Evolutionary conservation across 2,329 filamentous ascomycete genomes (phyloP).

Genomic region (Beauveria australis): DNA sequence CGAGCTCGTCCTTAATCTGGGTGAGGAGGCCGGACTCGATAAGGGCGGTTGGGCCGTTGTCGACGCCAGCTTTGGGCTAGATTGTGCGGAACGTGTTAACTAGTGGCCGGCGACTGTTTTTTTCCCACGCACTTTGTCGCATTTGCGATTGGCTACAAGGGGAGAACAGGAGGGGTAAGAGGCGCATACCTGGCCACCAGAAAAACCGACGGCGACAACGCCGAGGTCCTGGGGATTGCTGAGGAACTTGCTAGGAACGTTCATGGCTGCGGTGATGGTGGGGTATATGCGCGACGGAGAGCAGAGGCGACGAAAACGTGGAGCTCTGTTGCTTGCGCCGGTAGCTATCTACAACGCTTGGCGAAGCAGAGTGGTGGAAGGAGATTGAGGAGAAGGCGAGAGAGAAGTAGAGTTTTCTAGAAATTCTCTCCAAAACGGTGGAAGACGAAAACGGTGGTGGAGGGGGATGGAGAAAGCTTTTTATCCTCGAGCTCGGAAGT

Average conservation of each 20-base stretch:
- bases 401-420: neutral
- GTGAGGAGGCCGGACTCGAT: conserved; percentile 80
- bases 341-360: neutral
- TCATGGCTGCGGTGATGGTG: conserved; percentile 28
- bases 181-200: conserved; percentile 75
- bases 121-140: neutral
- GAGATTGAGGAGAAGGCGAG: neutral
- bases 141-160: neutral
- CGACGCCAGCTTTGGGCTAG: conserved; percentile 86
- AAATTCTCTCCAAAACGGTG: neutral
- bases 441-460: neutral
- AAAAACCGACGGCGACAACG: conserved; percentile 91
- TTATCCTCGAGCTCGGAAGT: conserved; percentile 7
- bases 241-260: conserved; percentile 65
- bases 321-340: neutral
- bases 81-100: conserved; percentile 14
- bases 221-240: conserved; percentile 72
- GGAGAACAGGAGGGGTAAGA: neutral
- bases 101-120: conserved; percentile 4
- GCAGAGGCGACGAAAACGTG: neutral
- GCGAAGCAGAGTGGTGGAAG: neutral
- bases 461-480: conserved; percentile 1
- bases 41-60: conserved; percentile 80
- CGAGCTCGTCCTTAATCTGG: conserved; percentile 76
- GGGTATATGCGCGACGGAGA: neutral